Base-by-base conservation (phyloP, 1,284 basidiomycete species). In the Coniferiporia weirii region DNA sequence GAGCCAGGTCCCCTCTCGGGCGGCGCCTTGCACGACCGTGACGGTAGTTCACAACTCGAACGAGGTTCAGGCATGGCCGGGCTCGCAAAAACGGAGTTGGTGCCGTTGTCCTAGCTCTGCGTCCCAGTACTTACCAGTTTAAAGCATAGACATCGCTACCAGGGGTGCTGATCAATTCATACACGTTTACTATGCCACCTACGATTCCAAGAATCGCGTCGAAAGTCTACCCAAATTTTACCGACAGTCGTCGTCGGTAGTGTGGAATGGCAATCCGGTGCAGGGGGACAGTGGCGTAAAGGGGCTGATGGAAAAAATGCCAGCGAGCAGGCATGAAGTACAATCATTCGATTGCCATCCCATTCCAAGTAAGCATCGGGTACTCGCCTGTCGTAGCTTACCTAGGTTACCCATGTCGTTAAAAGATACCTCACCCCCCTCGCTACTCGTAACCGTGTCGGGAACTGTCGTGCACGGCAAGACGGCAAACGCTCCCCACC, bases 271-370 rank as follows among this genome's bases (percentile, higher is more conserved):
- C n/a, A 90, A 82, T 60, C 85, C 89, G 1, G 83, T 85, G 60
- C 81, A 87, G 62, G 89, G 88, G 9, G 71, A 77, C 9, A 84
- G 86, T 15, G 87, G 85, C 4, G 74, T 93, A 46, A 79, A 78
- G 53, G 76, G 83, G 56, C 76, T 91, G 50, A 76, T 90, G 40
- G 73, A 79, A 62, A 79, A 80, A 57, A 89, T 90, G 83, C 89
- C 88, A 4, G 73, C 74, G 22, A 89, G 88, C 20, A 86, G 83
- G 63, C 91, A 93, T 66, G 90, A 92, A 61, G 80, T 93, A 27
- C 87, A 91, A 69, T 89, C 87, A 7, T 91, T 89, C 66, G 91
- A 93, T 70, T 93, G 91, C 66, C 91, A 93, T 68, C 89, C 91
- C 34, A 90, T 93, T 59, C 86, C 89, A 70, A 89, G 91, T 89